Conservation (phyloP, 2,329 filamentous ascomycete genomes). For the Verticillium dahliae region DNA sequence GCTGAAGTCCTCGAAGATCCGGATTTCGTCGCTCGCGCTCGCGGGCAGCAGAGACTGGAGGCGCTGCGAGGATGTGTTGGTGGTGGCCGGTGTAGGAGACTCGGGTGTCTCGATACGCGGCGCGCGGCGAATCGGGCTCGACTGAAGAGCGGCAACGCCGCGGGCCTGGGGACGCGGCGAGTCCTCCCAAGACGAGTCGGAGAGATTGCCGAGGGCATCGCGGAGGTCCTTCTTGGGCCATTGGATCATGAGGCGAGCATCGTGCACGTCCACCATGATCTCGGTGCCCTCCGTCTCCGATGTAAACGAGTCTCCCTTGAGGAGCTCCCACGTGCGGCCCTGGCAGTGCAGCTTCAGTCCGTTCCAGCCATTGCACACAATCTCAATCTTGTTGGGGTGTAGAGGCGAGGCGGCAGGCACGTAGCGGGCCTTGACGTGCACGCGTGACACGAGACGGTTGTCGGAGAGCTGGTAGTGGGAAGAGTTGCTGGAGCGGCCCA, state of each 20-base stretch:
- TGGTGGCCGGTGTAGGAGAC: conserved; percentile 47
- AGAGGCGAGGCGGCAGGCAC: conserved; percentile 61
- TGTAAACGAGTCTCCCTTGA: conserved; percentile 82
- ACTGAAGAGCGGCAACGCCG: conserved; percentile 36
- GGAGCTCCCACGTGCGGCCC: conserved; percentile 76
- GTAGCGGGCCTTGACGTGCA: conserved; percentile 86
- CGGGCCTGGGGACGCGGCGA: conserved; percentile 36
- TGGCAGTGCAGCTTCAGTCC: conserved; percentile 89
- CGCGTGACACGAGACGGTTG: conserved; percentile 85
- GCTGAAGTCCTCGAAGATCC: conserved; percentile 15
- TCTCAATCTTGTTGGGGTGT: conserved; percentile 73
- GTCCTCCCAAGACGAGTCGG: conserved; percentile 68
- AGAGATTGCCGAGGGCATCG: conserved; percentile 43
- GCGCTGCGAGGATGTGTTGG: conserved; percentile 36
- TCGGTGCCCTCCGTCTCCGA: conserved; percentile 83
- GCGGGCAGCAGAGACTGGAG: conserved; percentile 37
- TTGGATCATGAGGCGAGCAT: conserved; percentile 79
- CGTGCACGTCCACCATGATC: conserved; percentile 93
- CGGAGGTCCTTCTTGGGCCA: conserved; percentile 65
- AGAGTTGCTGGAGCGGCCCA: conserved; percentile 91
- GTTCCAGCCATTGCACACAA: conserved; percentile 94
- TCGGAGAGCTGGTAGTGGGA: conserved; percentile 92
- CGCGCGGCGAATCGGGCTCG: conserved; percentile 51
- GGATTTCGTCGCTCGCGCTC: conserved; percentile 8
- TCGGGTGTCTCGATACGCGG: conserved; percentile 65